Conservation (phyloP, 805 yeast genomes). For the Yamadazyma philogaea region DNA sequence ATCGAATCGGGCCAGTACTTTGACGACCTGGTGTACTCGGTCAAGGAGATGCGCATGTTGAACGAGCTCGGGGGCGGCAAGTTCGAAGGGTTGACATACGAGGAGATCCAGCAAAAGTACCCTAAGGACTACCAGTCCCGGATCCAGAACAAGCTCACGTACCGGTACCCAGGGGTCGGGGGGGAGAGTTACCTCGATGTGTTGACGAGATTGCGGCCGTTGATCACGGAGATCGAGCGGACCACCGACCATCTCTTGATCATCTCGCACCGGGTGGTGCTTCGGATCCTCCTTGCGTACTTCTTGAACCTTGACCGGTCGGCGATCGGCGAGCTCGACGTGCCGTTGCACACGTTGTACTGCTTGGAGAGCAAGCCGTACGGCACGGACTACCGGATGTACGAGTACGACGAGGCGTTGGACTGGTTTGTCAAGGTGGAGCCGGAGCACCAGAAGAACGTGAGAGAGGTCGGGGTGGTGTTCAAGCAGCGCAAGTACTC, state of each 20-base stretch:
- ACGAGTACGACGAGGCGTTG: constrained; percentile 74
- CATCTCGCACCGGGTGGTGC: constrained; percentile 87
- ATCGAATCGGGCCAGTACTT: constrained; percentile 75
- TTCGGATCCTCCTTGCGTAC: constrained; percentile 82
- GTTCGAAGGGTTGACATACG: constrained; percentile 90
- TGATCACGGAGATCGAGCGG: constrained; percentile 89
- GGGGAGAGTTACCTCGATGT: constrained; percentile 96
- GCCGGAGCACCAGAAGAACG: constrained; percentile 53
- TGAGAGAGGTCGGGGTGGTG: constrained; percentile 68
- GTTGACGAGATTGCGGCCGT: constrained; percentile 81
- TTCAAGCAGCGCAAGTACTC: constrained; percentile 67
- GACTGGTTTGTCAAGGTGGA: constrained; percentile 77
- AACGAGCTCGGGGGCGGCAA: constrained; percentile 93
- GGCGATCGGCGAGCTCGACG: constrained; percentile 83
- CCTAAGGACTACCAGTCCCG: constrained; percentile 82
- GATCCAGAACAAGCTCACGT: constrained; percentile 70
- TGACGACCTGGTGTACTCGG: constrained; percentile 67
- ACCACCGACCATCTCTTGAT: constrained; percentile 82
- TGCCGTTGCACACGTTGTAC: constrained; percentile 88
- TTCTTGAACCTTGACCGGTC: constrained; percentile 79
- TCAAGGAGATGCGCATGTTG: constrained; percentile 88
- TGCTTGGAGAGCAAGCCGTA: constrained; percentile 90
- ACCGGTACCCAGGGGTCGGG: constrained; percentile 95
- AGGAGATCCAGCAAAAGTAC: constrained; percentile 66
- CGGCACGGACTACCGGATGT: constrained; percentile 91